A percentile compares a stretch with the other conserved stretches of the same genome.
Evolutionary conservation across 768 basidiomycete species (phyloP).

Genomic region (Omphalotus guepiniiformis): DNA sequence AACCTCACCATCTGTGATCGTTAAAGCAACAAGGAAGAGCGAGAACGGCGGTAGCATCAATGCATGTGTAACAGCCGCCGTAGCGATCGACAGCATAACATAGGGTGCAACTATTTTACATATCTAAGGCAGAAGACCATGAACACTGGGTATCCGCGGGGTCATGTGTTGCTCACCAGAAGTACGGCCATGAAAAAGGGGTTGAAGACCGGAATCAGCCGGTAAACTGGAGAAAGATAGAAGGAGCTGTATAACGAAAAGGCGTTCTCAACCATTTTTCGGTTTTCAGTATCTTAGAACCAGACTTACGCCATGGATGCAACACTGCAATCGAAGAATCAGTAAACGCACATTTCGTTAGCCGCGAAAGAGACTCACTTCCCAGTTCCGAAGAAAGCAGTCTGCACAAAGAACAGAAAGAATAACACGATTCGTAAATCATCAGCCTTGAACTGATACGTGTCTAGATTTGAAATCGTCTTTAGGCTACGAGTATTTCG

Average conservation of each 20-base stretch:
- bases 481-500: slow-evolving; percentile 10
- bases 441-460: slow-evolving; percentile 48
- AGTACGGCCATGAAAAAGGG: slow-evolving; percentile 80
- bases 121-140: slow-evolving; percentile 35
- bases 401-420: slow-evolving; percentile 83
- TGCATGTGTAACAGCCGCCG: slow-evolving; percentile 64
- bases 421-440: slow-evolving; percentile 74
- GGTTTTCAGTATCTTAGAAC: no score
- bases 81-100: slow-evolving; percentile 64
- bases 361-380: slow-evolving; percentile 46
- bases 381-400: slow-evolving; percentile 83
- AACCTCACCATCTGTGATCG: slow-evolving; percentile 61
- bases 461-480: slow-evolving; percentile 5
- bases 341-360: background rate
- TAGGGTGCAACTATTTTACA: slow-evolving; percentile 85
- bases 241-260: slow-evolving; percentile 71
- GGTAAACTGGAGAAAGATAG: slow-evolving; percentile 85
- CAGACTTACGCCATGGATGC: slow-evolving; percentile 87
- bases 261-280: no score
- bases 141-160: background rate
- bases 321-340: slow-evolving; percentile 39
- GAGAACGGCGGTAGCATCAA: slow-evolving; percentile 75
- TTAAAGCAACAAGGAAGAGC: slow-evolving; percentile 71
- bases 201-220: slow-evolving; percentile 79
- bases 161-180: slow-evolving; percentile 40